Percentiles rank a stretch among this genome's conserved stretches.
Evolutionary conservation across 2,329 filamentous ascomycete genomes (phyloP).

Genomic region (Penicillium hordei): DNA sequence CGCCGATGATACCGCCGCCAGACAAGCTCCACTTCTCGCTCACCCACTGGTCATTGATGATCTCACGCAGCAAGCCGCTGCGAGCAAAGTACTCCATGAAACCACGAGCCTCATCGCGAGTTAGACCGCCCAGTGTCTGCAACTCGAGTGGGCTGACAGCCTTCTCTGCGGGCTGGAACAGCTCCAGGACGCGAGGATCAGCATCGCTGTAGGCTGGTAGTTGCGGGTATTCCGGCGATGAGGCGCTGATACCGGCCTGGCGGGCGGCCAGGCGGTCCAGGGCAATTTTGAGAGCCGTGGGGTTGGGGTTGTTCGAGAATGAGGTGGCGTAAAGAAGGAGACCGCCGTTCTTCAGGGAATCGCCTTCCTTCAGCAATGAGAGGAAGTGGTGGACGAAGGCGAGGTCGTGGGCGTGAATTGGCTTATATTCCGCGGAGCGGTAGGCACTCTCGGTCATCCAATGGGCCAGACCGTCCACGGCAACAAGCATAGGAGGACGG

Average conservation of each 20-base stretch:
- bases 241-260: slow-evolving; percentile 38
- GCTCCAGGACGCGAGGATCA: slow-evolving; percentile 54
- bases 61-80: slow-evolving; percentile 73
- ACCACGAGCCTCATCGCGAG: slow-evolving; percentile 70
- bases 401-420: slow-evolving; percentile 84
- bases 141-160: slow-evolving; percentile 44
- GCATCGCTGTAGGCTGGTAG: slow-evolving; percentile 54
- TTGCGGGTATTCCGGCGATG: slow-evolving; percentile 44
- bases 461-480: slow-evolving; percentile 76
- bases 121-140: slow-evolving; percentile 65
- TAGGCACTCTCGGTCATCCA: slow-evolving; percentile 79
- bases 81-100: slow-evolving; percentile 93
- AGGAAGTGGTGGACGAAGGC: slow-evolving; percentile 72
- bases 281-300: slow-evolving; percentile 67
- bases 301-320: slow-evolving; percentile 65
- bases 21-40: slow-evolving; percentile 80
- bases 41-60: slow-evolving; percentile 69
- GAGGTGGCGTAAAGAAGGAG: slow-evolving; percentile 73
- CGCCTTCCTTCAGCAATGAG: slow-evolving; percentile 57
- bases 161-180: slow-evolving; percentile 35
- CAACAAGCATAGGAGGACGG: slow-evolving; percentile 67
- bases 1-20: slow-evolving; percentile 78
- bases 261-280: slow-evolving; percentile 54
- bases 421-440: slow-evolving; percentile 66
- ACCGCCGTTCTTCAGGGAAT: slow-evolving; percentile 67